These are phyloP conservation scores for Scedosporium aurantiacum DNA, from an alignment of 2,329 filamentous ascomycete genomes.

Conservation along the genomic window DNA sequence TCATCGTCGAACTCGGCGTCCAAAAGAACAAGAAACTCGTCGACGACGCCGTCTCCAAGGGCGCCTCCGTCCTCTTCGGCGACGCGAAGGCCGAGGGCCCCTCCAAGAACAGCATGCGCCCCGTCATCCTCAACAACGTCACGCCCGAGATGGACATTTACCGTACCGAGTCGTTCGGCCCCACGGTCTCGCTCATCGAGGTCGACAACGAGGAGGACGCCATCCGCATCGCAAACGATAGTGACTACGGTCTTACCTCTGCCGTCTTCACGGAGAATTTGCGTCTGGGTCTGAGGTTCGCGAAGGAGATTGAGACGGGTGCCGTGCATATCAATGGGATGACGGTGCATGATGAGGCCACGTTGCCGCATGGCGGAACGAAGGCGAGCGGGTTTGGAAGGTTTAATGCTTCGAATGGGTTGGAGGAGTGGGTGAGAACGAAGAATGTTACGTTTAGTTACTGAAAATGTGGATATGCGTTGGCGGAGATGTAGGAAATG, in stretches of 20 bases:
- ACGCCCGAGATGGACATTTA: slow-evolving; percentile 59
- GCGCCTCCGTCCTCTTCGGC: slow-evolving; percentile 40
- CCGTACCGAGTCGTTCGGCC: slow-evolving; percentile 66
- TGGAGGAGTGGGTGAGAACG: slow-evolving; percentile 51
- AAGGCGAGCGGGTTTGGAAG: slow-evolving; percentile 55
- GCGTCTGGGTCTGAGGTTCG: slow-evolving; percentile 45
- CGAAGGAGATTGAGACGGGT: slow-evolving; percentile 53
- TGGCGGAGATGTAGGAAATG: not conserved
- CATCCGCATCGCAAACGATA: slow-evolving; percentile 65
- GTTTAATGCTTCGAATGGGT: slow-evolving; percentile 41
- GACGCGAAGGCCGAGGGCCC: slow-evolving; percentile 19
- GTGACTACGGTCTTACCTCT: slow-evolving; percentile 62
- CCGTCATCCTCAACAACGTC: slow-evolving; percentile 57
- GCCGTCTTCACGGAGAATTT: slow-evolving; percentile 66
- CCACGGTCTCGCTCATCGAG: slow-evolving; percentile 56
- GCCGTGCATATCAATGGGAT: slow-evolving; percentile 58
- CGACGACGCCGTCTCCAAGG: slow-evolving; percentile 56
- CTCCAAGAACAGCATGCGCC: slow-evolving; percentile 38
- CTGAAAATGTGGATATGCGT: slow-evolving; percentile 9
- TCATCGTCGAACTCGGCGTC: slow-evolving; percentile 57
- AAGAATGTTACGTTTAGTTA: slow-evolving; percentile 52
- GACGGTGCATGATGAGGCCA: slow-evolving; percentile 54
- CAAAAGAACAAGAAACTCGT: slow-evolving; percentile 57
- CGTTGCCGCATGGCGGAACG: slow-evolving; percentile 53
- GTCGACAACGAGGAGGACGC: slow-evolving; percentile 63